Base-by-base conservation (phyloP, 495 filamentous ascomycete genomes). In the Penicillium goetzii region DNA sequence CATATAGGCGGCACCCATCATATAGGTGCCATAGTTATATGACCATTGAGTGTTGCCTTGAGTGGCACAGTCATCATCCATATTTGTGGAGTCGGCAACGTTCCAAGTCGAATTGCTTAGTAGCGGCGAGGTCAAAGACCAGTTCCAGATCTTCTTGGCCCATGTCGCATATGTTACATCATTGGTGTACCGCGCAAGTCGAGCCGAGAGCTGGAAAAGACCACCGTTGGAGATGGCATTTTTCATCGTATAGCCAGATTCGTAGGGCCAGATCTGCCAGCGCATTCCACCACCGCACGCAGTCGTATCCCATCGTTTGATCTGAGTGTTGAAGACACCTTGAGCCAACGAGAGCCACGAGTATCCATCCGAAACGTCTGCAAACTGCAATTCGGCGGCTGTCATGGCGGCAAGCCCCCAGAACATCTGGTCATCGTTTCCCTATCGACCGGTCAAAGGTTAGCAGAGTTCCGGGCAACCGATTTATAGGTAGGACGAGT, bases 291-390 rank as follows among this genome's bases (percentile, higher is more conserved):
- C 85, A 11, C 70, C 70, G 58, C 85, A 87, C 4, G 74, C 72
- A 1, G 60, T 58, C 0, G 66, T 74, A 63, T 86, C 81, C 84
- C 84, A 87, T 56, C 82, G 79, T 9, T 68, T 62, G n/a, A 77
- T 83, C 68, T 91, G 89, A 4, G 85, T 84, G 67, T 93, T 91
- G 80, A 90, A 92, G 15, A 91, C 90, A 56, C 85, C 89, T 77
- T 93, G 90, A 4, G 89, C 91, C 1, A 94, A 82, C 4, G 86
- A 85, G 30, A 91, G 79, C 89, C 88, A 92, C 59, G 87, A 87
- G 26, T 84, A 88, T 64, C 86, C 68, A 61, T 82, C 75, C 2
- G 64, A 56, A 14, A 68, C 68, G 19, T 83, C 80, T 60, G 82
- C 74, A 52, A 82, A 82, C 32, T 78, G 73, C 41, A 75, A 66